phyloP scores from a whole-genome alignment of 1,284 basidiomycete genomes.

The Calocybe gambosa region DNA sequence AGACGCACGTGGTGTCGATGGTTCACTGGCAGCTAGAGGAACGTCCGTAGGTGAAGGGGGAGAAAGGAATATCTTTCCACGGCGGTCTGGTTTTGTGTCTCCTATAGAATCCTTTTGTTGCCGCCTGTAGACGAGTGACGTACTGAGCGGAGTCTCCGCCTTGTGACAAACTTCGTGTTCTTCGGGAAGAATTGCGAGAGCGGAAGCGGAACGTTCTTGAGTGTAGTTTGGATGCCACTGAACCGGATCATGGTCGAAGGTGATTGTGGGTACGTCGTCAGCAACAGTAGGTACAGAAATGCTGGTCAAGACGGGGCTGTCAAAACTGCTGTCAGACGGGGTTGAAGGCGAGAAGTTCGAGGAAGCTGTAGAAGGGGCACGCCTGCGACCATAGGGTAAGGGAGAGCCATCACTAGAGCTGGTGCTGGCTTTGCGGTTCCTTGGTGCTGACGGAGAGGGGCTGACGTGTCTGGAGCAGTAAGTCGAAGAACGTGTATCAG shows the following conservation, averaged over 20 bases:
- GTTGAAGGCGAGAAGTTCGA: slow-evolving; percentile 34
- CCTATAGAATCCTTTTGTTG: slow-evolving; percentile 15
- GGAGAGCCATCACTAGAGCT: slow-evolving; percentile 26
- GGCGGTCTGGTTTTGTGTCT: slow-evolving; percentile 20
- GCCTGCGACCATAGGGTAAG: slow-evolving; percentile 21
- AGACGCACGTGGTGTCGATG: slow-evolving; percentile 7
- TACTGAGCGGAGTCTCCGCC: slow-evolving; percentile 9
- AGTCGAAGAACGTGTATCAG: slow-evolving; percentile 5
- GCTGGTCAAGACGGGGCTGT: slow-evolving; percentile 25
- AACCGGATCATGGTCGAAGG: slow-evolving; percentile 47
- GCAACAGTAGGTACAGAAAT: slow-evolving; percentile 19
- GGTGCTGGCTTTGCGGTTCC: slow-evolving; percentile 17
- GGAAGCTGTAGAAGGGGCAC: slow-evolving; percentile 32
- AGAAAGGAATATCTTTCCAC: slow-evolving; percentile 15
- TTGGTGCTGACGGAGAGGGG: slow-evolving; percentile 3
- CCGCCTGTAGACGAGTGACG: slow-evolving; percentile 13
- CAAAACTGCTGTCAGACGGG: slow-evolving; percentile 32
- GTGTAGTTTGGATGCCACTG: slow-evolving; percentile 16
- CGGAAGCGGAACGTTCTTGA: slow-evolving; percentile 23
- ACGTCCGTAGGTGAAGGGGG: slow-evolving; percentile 14
- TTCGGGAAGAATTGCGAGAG: slow-evolving; percentile 46
- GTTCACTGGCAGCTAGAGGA: slow-evolving; percentile 7
- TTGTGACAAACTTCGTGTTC: slow-evolving; percentile 33
- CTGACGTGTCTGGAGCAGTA: slow-evolving; percentile 4
- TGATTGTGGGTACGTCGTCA: slow-evolving; percentile 32